Evolutionary conservation across 345 rosid genomes (phyloP).

Genomic region (Eucalyptus coolabah): DNA sequence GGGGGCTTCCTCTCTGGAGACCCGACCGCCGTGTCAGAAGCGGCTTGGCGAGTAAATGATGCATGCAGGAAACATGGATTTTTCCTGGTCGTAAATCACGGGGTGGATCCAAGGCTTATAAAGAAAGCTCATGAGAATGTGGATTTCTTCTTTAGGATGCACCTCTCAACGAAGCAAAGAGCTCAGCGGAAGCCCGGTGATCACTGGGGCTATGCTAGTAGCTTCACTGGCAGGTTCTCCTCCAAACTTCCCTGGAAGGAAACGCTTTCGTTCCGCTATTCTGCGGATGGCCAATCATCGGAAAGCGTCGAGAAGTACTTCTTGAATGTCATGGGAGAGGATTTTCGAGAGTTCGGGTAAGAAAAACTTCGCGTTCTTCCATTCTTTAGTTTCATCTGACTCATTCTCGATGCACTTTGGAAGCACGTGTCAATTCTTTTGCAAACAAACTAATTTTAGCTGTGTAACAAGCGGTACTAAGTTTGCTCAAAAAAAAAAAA

Average conservation of each 20-base stretch:
- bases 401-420: neutral
- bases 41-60: constrained; percentile 34
- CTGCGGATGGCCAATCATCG: constrained; percentile 6
- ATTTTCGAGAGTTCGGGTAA: constrained; percentile 57
- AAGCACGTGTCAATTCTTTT: neutral
- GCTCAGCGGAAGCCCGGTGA: constrained; percentile 61
- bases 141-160: constrained; percentile 51
- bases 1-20: constrained; percentile 44
- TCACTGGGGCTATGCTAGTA: constrained; percentile 69
- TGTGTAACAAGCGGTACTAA: neutral
- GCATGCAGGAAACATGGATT: constrained; percentile 76
- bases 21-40: constrained; percentile 16
- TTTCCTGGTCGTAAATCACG: constrained; percentile 70
- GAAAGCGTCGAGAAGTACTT: constrained; percentile 37
- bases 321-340: constrained; percentile 38
- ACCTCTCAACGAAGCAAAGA: constrained; percentile 38
- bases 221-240: constrained; percentile 72
- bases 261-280: constrained; percentile 60
- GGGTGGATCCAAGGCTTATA: constrained; percentile 41
- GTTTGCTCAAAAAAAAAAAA: neutral
- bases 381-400: neutral
- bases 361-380: neutral
- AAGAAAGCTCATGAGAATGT: constrained; percentile 24
- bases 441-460: neutral
- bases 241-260: constrained; percentile 94